Percentiles rank a stretch among this genome's conserved stretches.
phyloP scores from a whole-genome alignment of 108 stramenopile species.

The Cylindrotheca fusiformis region DNA sequence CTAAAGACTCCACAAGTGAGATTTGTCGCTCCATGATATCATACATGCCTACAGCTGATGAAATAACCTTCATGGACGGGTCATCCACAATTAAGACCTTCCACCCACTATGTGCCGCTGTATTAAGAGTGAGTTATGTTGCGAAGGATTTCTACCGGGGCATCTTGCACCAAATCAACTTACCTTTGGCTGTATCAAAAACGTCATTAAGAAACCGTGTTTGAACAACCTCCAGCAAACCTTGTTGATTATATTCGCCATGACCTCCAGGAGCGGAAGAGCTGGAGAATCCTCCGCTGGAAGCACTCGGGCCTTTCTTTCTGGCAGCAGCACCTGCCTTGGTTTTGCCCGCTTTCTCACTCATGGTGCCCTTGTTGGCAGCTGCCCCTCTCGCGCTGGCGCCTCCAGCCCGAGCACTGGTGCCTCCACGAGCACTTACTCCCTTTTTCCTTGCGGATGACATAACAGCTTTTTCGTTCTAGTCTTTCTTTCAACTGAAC shows the following conservation, averaged over 20 bases:
- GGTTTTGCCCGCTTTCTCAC: neutral
- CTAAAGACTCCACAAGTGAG: constrained; percentile 84
- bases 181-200: constrained; percentile 41
- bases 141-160: too few species aligned
- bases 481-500: too few species aligned
- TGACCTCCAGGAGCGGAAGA: neutral
- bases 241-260: constrained; percentile 16
- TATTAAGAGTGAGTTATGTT: constrained; percentile 6
- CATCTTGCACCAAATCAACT: too few species aligned
- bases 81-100: constrained; percentile 83
- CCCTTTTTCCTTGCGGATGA: too few species aligned
- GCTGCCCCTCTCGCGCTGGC: neutral
- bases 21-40: constrained; percentile 90
- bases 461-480: too few species aligned
- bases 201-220: constrained; percentile 51
- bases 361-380: neutral
- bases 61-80: constrained; percentile 72
- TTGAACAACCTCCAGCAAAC: constrained; percentile 42
- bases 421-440: too few species aligned
- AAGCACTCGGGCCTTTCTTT: neutral
- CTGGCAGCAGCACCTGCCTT: neutral
- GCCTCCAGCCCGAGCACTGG: too few species aligned
- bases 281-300: neutral
- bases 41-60: constrained; percentile 88
- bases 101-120: constrained; percentile 41